A percentile compares a stretch with the other conserved stretches of the same genome.
Evolutionary conservation across 768 basidiomycete genomes (phyloP).

Genomic region (Aureoboletus auriporus): DNA sequence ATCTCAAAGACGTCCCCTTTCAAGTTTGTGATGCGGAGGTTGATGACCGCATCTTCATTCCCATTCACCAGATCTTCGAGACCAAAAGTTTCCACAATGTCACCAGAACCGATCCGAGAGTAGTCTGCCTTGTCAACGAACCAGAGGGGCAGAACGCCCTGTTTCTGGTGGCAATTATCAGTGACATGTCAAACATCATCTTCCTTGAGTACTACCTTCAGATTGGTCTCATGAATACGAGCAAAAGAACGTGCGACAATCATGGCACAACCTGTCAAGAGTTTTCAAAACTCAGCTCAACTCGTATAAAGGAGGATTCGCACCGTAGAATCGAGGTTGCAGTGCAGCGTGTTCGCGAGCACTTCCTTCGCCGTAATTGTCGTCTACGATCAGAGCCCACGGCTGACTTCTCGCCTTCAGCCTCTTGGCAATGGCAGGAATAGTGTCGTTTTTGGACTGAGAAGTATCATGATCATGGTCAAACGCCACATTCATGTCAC

Average conservation of each 20-base stretch:
- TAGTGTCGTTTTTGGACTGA: conserved; percentile 63
- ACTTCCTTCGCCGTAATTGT: conserved; percentile 97
- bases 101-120: conserved; percentile 74
- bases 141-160: conserved; percentile 96
- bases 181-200: not conserved
- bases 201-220: conserved; percentile 57
- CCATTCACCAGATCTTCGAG: conserved; percentile 59
- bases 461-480: conserved; percentile 56
- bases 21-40: conserved; percentile 62
- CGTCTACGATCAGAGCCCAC: conserved; percentile 93
- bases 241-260: conserved; percentile 94
- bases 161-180: conserved; percentile 60
- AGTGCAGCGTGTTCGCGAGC: conserved; percentile 97
- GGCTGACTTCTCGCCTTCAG: conserved; percentile 81
- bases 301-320: conserved; percentile 3
- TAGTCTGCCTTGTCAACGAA: conserved; percentile 87
- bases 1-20: conserved; percentile 65
- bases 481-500: conserved; percentile 87
- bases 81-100: conserved; percentile 80
- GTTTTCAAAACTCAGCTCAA: not conserved
- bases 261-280: conserved; percentile 64
- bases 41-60: conserved; percentile 39
- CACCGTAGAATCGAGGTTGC: conserved; percentile 92
- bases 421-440: conserved; percentile 86
- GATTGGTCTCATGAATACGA: conserved; percentile 96